Evolutionary conservation across 805 yeast species (phyloP).

Genomic region (Cyberlindnera mississippiensis): DNA sequence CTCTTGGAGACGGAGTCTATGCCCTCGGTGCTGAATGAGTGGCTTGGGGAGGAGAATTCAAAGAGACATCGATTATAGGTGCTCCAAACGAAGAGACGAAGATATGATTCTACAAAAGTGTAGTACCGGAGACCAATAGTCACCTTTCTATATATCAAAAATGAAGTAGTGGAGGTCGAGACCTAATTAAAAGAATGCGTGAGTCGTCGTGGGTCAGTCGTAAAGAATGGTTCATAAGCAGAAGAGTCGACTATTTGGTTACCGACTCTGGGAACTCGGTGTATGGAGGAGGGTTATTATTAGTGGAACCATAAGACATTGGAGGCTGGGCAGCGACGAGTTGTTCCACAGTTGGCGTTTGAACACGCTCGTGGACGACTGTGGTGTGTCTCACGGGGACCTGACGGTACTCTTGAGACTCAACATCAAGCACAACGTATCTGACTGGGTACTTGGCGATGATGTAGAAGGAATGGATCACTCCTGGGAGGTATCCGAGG

Average conservation of each 20-base stretch:
- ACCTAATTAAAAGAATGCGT: too few relatives aligned
- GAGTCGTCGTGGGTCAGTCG: not conserved
- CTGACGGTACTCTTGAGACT: slow-evolving; percentile 20
- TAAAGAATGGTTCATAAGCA: not conserved
- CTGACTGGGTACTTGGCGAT: slow-evolving; percentile 64
- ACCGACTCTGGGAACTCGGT: slow-evolving; percentile 9
- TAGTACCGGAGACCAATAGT: not conserved
- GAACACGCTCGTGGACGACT: slow-evolving; percentile 13
- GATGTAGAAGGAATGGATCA: slow-evolving; percentile 74
- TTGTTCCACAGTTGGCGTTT: slow-evolving; percentile 13
- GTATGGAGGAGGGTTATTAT: slow-evolving; percentile 21
- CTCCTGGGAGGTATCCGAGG: slow-evolving; percentile 74
- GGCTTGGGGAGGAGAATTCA: slow-evolving; percentile 4
- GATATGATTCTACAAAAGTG: not conserved
- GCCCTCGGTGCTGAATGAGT: slow-evolving; percentile 4
- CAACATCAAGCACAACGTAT: slow-evolving; percentile 28
- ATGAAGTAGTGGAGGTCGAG: too few relatives aligned
- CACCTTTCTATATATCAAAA: too few relatives aligned
- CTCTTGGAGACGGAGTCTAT: slow-evolving; percentile 4
- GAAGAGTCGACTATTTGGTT: too few relatives aligned
- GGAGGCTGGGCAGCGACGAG: slow-evolving; percentile 3
- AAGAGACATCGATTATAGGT: slow-evolving; percentile 6
- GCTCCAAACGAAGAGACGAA: not conserved
- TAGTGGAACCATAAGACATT: slow-evolving; percentile 14
- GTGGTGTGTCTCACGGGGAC: not conserved